Evolutionary conservation across 2,329 filamentous ascomycete species (phyloP).

Genomic region (Sordariomycetes sp.): DNA sequence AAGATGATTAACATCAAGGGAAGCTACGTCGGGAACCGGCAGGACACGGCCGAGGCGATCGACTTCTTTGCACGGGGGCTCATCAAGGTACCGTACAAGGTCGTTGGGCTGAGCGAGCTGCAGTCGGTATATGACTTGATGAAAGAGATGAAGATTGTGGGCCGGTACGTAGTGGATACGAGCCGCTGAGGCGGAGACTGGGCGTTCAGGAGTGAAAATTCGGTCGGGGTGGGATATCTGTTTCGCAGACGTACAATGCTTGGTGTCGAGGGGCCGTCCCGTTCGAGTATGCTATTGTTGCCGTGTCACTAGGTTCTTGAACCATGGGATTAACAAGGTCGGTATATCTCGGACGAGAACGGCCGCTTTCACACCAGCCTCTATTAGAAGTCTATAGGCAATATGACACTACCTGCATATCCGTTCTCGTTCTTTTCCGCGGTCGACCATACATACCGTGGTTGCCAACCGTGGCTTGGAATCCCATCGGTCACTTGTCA

Average conservation of each 20-base stretch:
- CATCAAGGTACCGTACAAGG: conserved; percentile 81
- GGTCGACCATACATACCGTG: too few relatives aligned
- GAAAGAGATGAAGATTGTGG: conserved; percentile 57
- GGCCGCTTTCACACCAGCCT: too few relatives aligned
- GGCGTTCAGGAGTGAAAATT: not conserved
- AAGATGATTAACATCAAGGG: conserved; percentile 88
- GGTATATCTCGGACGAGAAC: too few relatives aligned
- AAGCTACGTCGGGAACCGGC: conserved; percentile 85
- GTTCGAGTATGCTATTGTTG: too few relatives aligned
- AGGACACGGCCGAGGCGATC: conserved; percentile 76
- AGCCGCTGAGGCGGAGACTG: conserved; percentile 32
- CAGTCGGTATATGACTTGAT: conserved; percentile 69
- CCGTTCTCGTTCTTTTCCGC: too few relatives aligned
- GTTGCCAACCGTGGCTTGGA: too few relatives aligned
- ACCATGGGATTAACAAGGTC: too few relatives aligned
- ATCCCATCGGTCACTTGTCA: not conserved
- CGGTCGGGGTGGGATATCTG: not conserved
- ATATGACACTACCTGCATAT: too few relatives aligned
- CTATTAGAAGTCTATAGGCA: too few relatives aligned
- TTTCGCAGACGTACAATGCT: not conserved
- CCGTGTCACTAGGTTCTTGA: too few relatives aligned
- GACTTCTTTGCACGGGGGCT: conserved; percentile 78
- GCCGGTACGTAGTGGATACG: conserved; percentile 68
- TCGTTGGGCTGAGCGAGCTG: conserved; percentile 67
- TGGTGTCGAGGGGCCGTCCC: too few relatives aligned